Evolutionary conservation across 345 rosid genomes (phyloP).

Genomic region (Jatropha curcas): DNA sequence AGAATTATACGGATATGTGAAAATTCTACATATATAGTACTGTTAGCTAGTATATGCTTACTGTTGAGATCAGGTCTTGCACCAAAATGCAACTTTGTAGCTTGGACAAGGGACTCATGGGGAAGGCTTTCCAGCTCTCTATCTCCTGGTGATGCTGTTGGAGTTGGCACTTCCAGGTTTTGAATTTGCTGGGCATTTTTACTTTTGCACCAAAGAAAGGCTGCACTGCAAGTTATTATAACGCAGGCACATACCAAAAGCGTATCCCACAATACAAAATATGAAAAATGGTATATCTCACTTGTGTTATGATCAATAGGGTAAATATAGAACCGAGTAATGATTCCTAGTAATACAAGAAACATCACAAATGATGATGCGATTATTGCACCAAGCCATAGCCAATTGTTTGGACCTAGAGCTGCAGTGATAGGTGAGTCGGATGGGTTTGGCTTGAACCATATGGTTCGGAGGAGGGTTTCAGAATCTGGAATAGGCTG

Average conservation of each 20-base stretch:
- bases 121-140: slow-evolving; percentile 27
- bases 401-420: slow-evolving; percentile 23
- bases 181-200: slow-evolving; percentile 7
- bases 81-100: slow-evolving; percentile 24
- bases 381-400: slow-evolving; percentile 27
- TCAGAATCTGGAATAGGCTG: background rate
- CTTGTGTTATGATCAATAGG: slow-evolving; percentile 13
- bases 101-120: slow-evolving; percentile 13
- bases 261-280: slow-evolving; percentile 17
- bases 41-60: slow-evolving; percentile 7
- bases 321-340: slow-evolving; percentile 24
- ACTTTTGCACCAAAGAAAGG: slow-evolving; percentile 12
- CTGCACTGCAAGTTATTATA: background rate
- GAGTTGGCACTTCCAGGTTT: slow-evolving; percentile 18
- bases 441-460: slow-evolving; percentile 23
- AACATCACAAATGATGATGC: slow-evolving; percentile 22
- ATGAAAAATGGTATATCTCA: slow-evolving; percentile 19
- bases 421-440: slow-evolving; percentile 19
- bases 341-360: slow-evolving; percentile 8
- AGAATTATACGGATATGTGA: too few species aligned
- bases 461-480: slow-evolving; percentile 16
- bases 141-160: slow-evolving; percentile 2
- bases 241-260: slow-evolving; percentile 18
- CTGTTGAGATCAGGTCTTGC: slow-evolving; percentile 33
- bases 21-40: too few species aligned